Percentiles rank a stretch among this genome's conserved stretches.
Conservation (phyloP, 2,329 filamentous ascomycete genomes). For the Purpureocillium takamizusanense region DNA sequence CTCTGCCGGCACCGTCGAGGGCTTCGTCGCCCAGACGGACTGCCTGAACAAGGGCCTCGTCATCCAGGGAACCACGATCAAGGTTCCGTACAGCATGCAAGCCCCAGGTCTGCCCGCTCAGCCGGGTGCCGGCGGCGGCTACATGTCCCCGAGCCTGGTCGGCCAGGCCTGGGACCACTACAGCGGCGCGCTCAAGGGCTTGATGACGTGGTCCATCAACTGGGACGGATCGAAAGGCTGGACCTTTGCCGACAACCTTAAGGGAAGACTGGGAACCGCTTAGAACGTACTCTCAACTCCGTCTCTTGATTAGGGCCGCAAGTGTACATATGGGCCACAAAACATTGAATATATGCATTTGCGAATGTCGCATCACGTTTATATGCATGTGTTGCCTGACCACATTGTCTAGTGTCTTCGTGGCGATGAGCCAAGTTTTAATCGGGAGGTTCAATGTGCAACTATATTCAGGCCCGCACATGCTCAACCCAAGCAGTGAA, state of each 20-base stretch:
- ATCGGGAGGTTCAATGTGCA: no score
- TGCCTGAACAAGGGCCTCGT: conserved; percentile 22
- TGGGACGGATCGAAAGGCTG: conserved; percentile 25
- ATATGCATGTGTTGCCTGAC: no score
- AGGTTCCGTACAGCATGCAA: conserved; percentile 22
- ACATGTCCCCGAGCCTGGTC: conserved; percentile 20
- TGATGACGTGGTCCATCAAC: conserved; percentile 29
- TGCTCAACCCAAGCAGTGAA: no score
- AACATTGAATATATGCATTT: no score
- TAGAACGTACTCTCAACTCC: no score
- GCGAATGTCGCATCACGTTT: no score
- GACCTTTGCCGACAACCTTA: conserved; percentile 23
- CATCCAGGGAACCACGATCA: conserved; percentile 21
- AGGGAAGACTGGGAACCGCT: conserved; percentile 8
- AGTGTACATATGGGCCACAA: no score
- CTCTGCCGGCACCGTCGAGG: conserved; percentile 18
- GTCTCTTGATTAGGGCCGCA: no score
- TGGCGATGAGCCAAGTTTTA: no score
- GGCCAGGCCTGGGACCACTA: conserved; percentile 20
- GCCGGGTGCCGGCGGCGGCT: conserved; percentile 21
- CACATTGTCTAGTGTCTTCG: no score
- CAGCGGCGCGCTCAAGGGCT: conserved; percentile 19
- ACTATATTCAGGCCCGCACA: no score
- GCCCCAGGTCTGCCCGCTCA: conserved; percentile 25
- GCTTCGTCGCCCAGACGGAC: conserved; percentile 25